Evolutionary conservation across 1,139 yeast species (phyloP), one percentile per base, ranked within the genome.

Genomic region (Hyphopichia wangnamkhiaoensis): DNA sequence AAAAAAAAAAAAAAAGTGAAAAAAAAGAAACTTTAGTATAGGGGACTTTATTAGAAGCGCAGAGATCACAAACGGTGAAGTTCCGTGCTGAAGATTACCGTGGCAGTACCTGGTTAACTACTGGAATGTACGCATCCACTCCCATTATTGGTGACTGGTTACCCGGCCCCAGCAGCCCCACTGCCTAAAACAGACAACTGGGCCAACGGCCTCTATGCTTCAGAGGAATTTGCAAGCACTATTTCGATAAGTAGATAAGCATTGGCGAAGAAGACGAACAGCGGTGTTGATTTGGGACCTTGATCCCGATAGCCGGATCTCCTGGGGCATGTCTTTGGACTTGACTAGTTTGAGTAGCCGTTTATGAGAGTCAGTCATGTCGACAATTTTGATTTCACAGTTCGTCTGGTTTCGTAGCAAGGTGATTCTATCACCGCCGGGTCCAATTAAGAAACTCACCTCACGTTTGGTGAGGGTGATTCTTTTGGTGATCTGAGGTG

Each of bases 361-460:
- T 3, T 15, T 8, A 12, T 13, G 16, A 3, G 30, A 18, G n/a
- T 25, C 25, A 5, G 14, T 3, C 9, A 33, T 18, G 12, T 17
- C 15, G 6, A 31, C n/a, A 2, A 62, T 55, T 24, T 54, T 54
- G 13, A 67, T 61, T 30, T 46, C 44, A 44, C 71, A 66, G 6
- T 55, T 56, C n/a, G 65, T 48, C 19, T 48, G 47, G n/a, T 48
- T 37, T 35, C 70, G 47, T 13, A 66, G 61, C 7, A 47, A 38
- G 37, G 49, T 48, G 10, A 67, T 50, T 33, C 63, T 43, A 1
- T 40, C 37, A 1, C 68, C 71, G 14, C 57, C 52, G 20, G 47
- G 44, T 3, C 72, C 71, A 21, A 67, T 50, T 2, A 66, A 42
- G 16, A 53, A 54, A n/a, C 61, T 53, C 1, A 65, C 66, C 40